Conservation (phyloP, 2,329 filamentous ascomycete species). For the Pseudonectria buxi region DNA sequence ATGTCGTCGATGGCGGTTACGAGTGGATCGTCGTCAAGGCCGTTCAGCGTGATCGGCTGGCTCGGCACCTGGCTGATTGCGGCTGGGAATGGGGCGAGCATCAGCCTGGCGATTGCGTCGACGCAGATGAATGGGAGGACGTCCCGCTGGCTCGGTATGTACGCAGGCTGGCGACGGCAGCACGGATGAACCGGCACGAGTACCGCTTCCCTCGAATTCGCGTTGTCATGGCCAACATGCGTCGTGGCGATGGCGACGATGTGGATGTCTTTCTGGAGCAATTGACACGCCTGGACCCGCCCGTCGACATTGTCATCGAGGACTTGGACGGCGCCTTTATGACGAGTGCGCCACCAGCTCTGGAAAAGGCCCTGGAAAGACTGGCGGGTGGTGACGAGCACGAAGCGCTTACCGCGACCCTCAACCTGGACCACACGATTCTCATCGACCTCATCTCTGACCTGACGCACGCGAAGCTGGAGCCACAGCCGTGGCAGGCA, state of each 20-base stretch:
- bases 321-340: constrained; percentile 21
- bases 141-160: constrained; percentile 27
- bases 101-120: constrained; percentile 23
- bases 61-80: constrained; percentile 34
- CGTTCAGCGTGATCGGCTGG: constrained; percentile 26
- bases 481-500: constrained; percentile 28
- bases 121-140: constrained; percentile 29
- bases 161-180: constrained; percentile 29
- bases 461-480: constrained; percentile 29
- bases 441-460: constrained; percentile 36
- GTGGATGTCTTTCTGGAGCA: constrained; percentile 28
- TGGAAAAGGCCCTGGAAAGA: constrained; percentile 23
- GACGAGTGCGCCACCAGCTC: constrained; percentile 13
- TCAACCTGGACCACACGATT: constrained; percentile 37
- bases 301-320: constrained; percentile 29
- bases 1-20: constrained; percentile 29
- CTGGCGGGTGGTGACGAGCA: constrained; percentile 25
- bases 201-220: constrained; percentile 31
- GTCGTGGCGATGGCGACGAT: constrained; percentile 19
- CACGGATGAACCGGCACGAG: constrained; percentile 29
- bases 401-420: constrained; percentile 26
- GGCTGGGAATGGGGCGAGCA: constrained; percentile 37
- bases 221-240: constrained; percentile 29
- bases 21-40: constrained; percentile 30
- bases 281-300: constrained; percentile 22